These are phyloP conservation scores for Bipolaris zeicola DNA, from an alignment of 2,329 filamentous ascomycete species.

Conservation along the genomic window DNA sequence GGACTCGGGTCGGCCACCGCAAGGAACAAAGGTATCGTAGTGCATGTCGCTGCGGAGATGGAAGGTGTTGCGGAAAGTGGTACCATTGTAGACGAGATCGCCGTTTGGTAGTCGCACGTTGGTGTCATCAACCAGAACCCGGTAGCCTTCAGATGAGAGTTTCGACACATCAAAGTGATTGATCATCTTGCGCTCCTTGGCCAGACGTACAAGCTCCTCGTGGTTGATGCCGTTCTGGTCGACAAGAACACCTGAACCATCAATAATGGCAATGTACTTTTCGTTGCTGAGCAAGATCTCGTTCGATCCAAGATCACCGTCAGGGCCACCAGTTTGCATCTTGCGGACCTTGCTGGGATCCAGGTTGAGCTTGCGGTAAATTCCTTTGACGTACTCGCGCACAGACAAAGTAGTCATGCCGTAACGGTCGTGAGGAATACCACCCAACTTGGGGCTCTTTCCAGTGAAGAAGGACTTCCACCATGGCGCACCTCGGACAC, in stretches of 20 bases:
- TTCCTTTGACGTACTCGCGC: slow-evolving; percentile 92
- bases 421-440: slow-evolving; percentile 94
- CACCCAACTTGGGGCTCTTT: slow-evolving; percentile 93
- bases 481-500: slow-evolving; percentile 86
- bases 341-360: slow-evolving; percentile 85
- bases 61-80: slow-evolving; percentile 95
- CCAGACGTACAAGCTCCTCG: slow-evolving; percentile 80
- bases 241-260: slow-evolving; percentile 91
- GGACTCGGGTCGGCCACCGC: slow-evolving; percentile 93
- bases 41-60: slow-evolving; percentile 77
- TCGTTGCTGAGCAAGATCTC: slow-evolving; percentile 96
- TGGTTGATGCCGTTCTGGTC: slow-evolving; percentile 89
- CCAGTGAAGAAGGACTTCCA: slow-evolving; percentile 99
- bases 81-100: slow-evolving; percentile 88
- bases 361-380: slow-evolving; percentile 93
- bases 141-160: slow-evolving; percentile 85
- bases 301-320: slow-evolving; percentile 95
- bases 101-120: slow-evolving; percentile 87
- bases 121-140: slow-evolving; percentile 87
- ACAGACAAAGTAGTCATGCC: slow-evolving; percentile 98
- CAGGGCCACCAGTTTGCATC: slow-evolving; percentile 96
- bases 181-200: slow-evolving; percentile 88
- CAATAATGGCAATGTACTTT: slow-evolving; percentile 94
- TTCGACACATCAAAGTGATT: slow-evolving; percentile 82
- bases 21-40: slow-evolving; percentile 92